Percentiles rank a stretch among this genome's conserved stretches.
Evolutionary conservation across 164 flowering plant genomes (phyloP).

Genomic region (Aristolochia californica): DNA sequence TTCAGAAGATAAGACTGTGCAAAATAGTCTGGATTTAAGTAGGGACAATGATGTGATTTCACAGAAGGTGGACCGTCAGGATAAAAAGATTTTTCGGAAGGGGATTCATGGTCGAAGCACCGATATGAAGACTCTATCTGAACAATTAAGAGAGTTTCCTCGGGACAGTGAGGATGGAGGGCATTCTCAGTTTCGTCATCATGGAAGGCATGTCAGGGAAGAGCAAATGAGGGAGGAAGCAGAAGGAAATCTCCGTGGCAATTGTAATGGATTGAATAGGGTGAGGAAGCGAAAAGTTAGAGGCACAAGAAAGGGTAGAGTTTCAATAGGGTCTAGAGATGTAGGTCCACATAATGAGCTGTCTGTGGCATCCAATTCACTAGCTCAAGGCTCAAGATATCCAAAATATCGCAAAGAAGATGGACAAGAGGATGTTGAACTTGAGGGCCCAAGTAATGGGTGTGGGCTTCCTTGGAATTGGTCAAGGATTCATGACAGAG

Average conservation of each 20-base stretch:
- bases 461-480: conserved; percentile 98
- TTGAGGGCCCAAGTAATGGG: conserved; percentile 61
- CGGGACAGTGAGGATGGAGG: conserved; percentile 53
- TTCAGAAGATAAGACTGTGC: conserved; percentile 28
- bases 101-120: conserved; percentile 29
- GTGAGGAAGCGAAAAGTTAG: conserved; percentile 62
- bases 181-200: conserved; percentile 33
- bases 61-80: conserved; percentile 26
- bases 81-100: conserved; percentile 27
- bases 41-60: conserved; percentile 20
- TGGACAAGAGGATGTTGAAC: conserved; percentile 29
- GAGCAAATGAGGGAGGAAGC: conserved; percentile 28
- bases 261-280: conserved; percentile 31
- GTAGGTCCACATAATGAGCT: conserved; percentile 43
- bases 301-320: conserved; percentile 41
- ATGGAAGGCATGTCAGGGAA: conserved; percentile 15
- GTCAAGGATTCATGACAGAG: conserved; percentile 90
- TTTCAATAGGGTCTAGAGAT: conserved; percentile 32
- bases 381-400: conserved; percentile 34
- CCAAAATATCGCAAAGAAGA: conserved; percentile 29
- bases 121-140: conserved; percentile 46
- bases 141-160: conserved; percentile 44
- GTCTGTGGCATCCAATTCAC: conserved; percentile 79
- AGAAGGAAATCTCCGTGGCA: conserved; percentile 26
- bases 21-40: conserved; percentile 14